Base-by-base conservation (phyloP, 345 rosid species). In the Camelina sativa region DNA sequence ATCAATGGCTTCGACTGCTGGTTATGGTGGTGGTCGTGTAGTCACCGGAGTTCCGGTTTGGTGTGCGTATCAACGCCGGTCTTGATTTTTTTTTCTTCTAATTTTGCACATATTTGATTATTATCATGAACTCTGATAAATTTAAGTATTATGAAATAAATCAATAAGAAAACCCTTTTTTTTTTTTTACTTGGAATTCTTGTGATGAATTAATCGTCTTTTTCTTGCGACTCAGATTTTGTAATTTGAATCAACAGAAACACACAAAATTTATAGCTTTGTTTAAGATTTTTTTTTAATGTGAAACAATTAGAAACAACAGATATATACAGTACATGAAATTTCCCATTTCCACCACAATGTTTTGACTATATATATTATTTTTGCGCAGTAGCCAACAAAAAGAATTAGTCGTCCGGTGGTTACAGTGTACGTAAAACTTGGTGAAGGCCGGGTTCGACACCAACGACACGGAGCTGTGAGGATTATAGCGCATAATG, bases 1-100 rank as follows among this genome's bases (percentile, higher is more conserved):
- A 2, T 46, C 73, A 3, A 47, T 69, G 71, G 67, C 82, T 28
- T 15, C 13, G 17, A 56, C 62, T 60, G 40, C 56, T 37, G 44
- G 57, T 46, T 52, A 11, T 55, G 58, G 43, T 0, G 71, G 72
- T 7, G 82, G 81, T 6, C 83, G 82, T 34, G 50, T 65, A n/a
- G 86, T 87, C 11, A 76, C 83, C 0, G 89, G 88, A 7, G 65
- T 89, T 69, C 92, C 86, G 5, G 81, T 80, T 69, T 80, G 86
- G 84, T 47, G 48, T 25, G 64, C 73, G 13, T 59, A 68, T 64
- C 76, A 73, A 38, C 10, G 61, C 17, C 44, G 38, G 8, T 40
- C 50, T 55, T 66, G 15, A 58, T 22, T 77, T n/a, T 35, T 63
- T 40, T 43, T 30, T 41, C 19, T 16, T 8, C 46, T 12, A 4